Conservation (phyloP, 2,329 filamentous ascomycete genomes). For the Xylaria multiplex region DNA sequence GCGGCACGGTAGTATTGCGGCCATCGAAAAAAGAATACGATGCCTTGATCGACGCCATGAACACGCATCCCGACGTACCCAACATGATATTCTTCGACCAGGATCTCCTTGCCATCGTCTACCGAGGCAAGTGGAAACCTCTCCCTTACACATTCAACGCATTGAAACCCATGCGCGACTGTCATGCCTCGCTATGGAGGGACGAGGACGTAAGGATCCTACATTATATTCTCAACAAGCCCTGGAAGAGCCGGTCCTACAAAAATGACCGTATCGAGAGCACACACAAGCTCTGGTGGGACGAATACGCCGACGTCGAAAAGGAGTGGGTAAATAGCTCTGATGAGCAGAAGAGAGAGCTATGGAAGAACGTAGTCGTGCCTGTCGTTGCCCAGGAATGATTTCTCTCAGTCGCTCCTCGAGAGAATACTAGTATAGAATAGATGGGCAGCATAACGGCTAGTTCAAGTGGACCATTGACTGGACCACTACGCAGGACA, state of each 20-base stretch:
- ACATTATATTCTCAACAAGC: slow-evolving; percentile 49
- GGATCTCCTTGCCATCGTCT: slow-evolving; percentile 47
- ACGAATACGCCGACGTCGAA: slow-evolving; percentile 45
- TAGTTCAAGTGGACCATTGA: background rate
- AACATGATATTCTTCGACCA: slow-evolving; percentile 49
- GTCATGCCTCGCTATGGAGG: slow-evolving; percentile 43
- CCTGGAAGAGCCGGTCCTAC: slow-evolving; percentile 46
- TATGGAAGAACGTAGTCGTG: slow-evolving; percentile 49
- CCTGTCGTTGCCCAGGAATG: slow-evolving; percentile 50
- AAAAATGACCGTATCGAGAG: slow-evolving; percentile 43
- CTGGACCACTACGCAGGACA: background rate
- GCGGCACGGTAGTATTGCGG: slow-evolving; percentile 48
- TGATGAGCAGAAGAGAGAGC: slow-evolving; percentile 42
- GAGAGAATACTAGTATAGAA: background rate
- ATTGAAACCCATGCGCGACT: slow-evolving; percentile 48
- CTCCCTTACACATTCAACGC: slow-evolving; percentile 48
- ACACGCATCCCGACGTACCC: slow-evolving; percentile 47
- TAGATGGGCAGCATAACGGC: background rate
- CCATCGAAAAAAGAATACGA: slow-evolving; percentile 47
- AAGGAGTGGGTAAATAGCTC: slow-evolving; percentile 45
- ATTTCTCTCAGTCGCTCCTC: background rate
- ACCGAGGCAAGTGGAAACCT: slow-evolving; percentile 45
- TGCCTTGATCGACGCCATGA: slow-evolving; percentile 48
- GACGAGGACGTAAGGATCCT: slow-evolving; percentile 46
- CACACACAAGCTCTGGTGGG: slow-evolving; percentile 51